Evolutionary conservation across 2,329 filamentous ascomycete species (phyloP).

Genomic region (Epichloe festucae): DNA sequence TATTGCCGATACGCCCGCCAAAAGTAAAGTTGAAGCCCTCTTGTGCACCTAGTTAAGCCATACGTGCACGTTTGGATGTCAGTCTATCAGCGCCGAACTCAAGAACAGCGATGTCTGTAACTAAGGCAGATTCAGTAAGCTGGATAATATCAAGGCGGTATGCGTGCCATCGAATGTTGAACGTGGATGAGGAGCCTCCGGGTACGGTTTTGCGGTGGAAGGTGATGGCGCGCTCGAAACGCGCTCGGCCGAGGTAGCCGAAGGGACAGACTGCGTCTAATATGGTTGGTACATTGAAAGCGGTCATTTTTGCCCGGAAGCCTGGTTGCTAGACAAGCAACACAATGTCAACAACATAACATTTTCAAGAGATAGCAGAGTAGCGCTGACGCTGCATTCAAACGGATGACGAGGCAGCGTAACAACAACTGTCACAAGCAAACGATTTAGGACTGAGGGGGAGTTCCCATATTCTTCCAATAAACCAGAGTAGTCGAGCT

Average conservation of each 20-base stretch:
- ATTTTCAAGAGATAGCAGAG: too few relatives aligned
- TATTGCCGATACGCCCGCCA: conserved; percentile 59
- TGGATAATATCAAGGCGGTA: conserved; percentile 60
- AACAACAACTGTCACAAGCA: neutral
- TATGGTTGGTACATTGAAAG: conserved; percentile 64
- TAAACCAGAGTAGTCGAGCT: neutral
- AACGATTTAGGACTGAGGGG: too few relatives aligned
- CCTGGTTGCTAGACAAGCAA: too few relatives aligned
- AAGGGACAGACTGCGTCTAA: conserved; percentile 72
- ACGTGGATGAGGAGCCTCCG: conserved; percentile 47
- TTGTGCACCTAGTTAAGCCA: conserved; percentile 42
- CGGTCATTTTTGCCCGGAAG: conserved; percentile 41
- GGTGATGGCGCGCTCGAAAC: conserved; percentile 58
- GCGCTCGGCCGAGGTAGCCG: conserved; percentile 71
- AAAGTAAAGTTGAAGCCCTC: conserved; percentile 66
- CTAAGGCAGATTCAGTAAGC: conserved; percentile 28
- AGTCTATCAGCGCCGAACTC: conserved; percentile 56
- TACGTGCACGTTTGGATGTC: conserved; percentile 41
- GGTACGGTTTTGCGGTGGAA: conserved; percentile 51
- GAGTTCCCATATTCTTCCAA: too few relatives aligned
- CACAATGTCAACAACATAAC: too few relatives aligned
- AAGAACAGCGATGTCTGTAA: conserved; percentile 37
- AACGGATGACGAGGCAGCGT: neutral
- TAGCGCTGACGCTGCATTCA: too few relatives aligned
- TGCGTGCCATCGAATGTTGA: conserved; percentile 61